These are phyloP conservation scores for Alternaria incomplexa DNA, from an alignment of 2,329 filamentous ascomycete species.

Conservation along the genomic window DNA sequence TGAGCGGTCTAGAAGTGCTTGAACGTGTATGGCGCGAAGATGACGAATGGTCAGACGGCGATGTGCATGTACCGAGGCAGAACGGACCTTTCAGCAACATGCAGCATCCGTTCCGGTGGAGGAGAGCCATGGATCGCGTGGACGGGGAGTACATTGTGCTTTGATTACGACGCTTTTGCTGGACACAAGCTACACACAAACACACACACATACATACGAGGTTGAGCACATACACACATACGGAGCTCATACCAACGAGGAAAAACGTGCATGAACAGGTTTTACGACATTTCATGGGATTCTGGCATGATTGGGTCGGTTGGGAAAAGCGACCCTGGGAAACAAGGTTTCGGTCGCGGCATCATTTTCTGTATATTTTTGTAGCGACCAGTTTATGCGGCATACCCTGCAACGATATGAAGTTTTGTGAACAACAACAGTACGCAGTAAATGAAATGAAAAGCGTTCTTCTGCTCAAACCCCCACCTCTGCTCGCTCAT, in stretches of 20 bases:
- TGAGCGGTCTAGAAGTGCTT: conserved; percentile 81
- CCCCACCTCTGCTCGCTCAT: neutral
- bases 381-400: conserved; percentile 6
- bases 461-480: neutral
- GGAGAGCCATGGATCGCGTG: conserved; percentile 57
- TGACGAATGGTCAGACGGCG: conserved; percentile 39
- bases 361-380: conserved; percentile 3
- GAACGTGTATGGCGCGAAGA: conserved; percentile 80
- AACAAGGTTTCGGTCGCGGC: neutral
- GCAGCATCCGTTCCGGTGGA: conserved; percentile 54
- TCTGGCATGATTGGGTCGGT: conserved; percentile 6
- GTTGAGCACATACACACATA: neutral
- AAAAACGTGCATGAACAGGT: conserved; percentile 2
- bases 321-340: conserved; percentile 3
- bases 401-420: neutral
- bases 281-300: conserved; percentile 9
- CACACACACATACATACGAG: conserved; percentile 5
- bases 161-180: conserved; percentile 37
- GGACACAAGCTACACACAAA: conserved; percentile 20
- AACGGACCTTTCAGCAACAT: conserved; percentile 31
- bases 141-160: conserved; percentile 61
- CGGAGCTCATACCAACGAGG: conserved; percentile 7
- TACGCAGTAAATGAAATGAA: neutral
- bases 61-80: conserved; percentile 24
- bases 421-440: neutral